These are phyloP conservation scores for Golubevia pallescens DNA, from an alignment of 1,284 basidiomycete species.

Conservation along the genomic window DNA sequence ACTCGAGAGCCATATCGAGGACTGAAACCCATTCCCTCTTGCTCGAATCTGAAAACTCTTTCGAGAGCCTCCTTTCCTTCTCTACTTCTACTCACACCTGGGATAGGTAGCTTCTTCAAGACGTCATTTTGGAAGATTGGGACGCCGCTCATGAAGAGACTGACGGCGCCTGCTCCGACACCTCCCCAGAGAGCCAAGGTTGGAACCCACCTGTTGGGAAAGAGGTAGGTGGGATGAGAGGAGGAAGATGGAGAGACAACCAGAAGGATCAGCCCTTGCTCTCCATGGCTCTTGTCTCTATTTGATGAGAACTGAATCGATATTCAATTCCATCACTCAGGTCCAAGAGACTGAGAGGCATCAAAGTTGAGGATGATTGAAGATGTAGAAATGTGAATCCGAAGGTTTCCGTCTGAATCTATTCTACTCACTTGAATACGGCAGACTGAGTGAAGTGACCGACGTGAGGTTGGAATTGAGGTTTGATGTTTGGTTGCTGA, in stretches of 20 bases:
- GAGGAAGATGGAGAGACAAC: neutral
- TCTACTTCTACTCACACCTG: slow-evolving; percentile 12
- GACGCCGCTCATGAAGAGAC: slow-evolving; percentile 45
- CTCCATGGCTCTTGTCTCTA: neutral
- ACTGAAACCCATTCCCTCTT: too few relatives aligned
- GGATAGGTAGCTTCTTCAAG: slow-evolving; percentile 43
- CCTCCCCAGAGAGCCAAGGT: slow-evolving; percentile 50
- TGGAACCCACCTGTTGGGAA: slow-evolving; percentile 42
- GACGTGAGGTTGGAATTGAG: slow-evolving; percentile 49
- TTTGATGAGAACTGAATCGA: neutral
- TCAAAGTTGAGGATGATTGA: too few relatives aligned
- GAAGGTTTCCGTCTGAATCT: too few relatives aligned
- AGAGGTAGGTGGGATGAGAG: neutral
- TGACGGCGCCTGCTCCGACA: slow-evolving; percentile 39
- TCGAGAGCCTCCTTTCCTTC: too few relatives aligned
- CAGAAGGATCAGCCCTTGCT: neutral
- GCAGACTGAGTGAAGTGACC: slow-evolving; percentile 26
- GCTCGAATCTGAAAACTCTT: too few relatives aligned
- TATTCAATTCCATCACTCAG: neutral
- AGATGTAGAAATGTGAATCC: too few relatives aligned
- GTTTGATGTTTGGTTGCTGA: slow-evolving; percentile 16
- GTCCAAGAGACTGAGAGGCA: neutral
- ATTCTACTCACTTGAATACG: slow-evolving; percentile 38
- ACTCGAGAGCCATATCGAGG: too few relatives aligned
- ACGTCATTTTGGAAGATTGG: slow-evolving; percentile 54